Evolutionary conservation across 179 eudicot species (phyloP).

Genomic region (Beta corolliflora): DNA sequence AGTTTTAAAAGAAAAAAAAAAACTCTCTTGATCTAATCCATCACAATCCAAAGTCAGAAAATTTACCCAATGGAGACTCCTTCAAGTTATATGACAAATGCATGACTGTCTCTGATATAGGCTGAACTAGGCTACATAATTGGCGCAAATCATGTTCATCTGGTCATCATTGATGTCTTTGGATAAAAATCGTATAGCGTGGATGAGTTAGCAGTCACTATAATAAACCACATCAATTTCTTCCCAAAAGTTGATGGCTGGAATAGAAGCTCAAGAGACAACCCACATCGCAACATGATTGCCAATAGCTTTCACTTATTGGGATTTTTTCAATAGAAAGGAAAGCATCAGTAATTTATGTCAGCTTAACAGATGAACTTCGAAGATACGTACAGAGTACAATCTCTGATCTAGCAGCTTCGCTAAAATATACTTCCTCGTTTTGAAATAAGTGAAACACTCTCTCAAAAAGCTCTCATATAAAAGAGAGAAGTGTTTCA

Average conservation of each 20-base stretch:
- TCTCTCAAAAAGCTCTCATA: no score
- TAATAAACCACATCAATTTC: neutral
- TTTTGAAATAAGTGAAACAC: no score
- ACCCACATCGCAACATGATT: neutral
- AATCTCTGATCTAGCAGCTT: neutral
- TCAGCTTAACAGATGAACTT: neutral
- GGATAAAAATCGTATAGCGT: neutral
- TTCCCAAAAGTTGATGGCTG: conserved; percentile 7
- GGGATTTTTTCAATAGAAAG: neutral
- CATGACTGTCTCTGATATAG: neutral
- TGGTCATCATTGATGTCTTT: neutral
- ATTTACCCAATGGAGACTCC: neutral
- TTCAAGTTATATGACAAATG: neutral
- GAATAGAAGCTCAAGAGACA: neutral
- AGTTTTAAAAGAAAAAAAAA: neutral
- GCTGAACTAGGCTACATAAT: neutral
- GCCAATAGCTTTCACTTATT: neutral
- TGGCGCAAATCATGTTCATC: neutral
- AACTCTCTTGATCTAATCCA: neutral
- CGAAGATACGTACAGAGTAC: neutral
- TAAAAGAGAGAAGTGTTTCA: no score
- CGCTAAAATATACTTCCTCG: neutral
- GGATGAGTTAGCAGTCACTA: neutral
- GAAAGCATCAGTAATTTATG: neutral
- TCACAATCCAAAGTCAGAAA: neutral